These are phyloP conservation scores for Mesembryanthemum crystallinum DNA, from an alignment of 148 eudicot genomes.

Conservation along the genomic window DNA sequence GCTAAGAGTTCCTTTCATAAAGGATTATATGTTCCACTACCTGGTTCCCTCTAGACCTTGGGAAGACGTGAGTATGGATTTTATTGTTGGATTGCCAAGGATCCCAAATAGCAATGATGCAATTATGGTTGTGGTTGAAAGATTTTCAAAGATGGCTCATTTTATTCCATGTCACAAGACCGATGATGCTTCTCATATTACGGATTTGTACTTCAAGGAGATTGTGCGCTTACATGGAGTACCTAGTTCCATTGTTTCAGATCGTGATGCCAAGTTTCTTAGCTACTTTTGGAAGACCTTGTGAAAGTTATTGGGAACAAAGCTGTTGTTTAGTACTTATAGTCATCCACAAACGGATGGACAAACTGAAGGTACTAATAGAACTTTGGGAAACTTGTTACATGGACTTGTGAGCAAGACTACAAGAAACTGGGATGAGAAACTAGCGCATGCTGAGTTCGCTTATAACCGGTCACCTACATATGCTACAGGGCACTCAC, in stretches of 20 bases:
- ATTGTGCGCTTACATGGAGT: too few species aligned
- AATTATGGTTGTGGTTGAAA: too few species aligned
- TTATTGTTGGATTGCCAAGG: too few species aligned
- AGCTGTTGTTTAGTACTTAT: neutral
- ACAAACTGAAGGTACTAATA: slow-evolving; percentile 1
- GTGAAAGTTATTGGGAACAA: neutral
- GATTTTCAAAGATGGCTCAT: too few species aligned
- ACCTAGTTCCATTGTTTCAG: too few species aligned
- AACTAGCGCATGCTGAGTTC: slow-evolving; percentile 3
- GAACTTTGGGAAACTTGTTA: slow-evolving; percentile 6
- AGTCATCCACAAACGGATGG: slow-evolving; percentile 20
- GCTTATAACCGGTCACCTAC: slow-evolving; percentile 15
- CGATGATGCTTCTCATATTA: too few species aligned
- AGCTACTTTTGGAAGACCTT: neutral
- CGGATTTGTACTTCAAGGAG: too few species aligned
- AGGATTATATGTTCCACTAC: neutral
- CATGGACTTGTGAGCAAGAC: neutral
- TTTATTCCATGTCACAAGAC: too few species aligned
- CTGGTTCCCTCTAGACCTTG: neutral
- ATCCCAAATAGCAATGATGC: too few species aligned
- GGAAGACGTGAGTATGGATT: neutral
- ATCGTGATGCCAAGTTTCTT: neutral
- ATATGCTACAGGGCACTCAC: neutral
- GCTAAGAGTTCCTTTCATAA: neutral
- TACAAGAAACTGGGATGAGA: slow-evolving; percentile 5